These are phyloP conservation scores for Coemansia sp. DNA, from an alignment of 192 early-diverging fungal genomes.

Conservation along the genomic window DNA sequence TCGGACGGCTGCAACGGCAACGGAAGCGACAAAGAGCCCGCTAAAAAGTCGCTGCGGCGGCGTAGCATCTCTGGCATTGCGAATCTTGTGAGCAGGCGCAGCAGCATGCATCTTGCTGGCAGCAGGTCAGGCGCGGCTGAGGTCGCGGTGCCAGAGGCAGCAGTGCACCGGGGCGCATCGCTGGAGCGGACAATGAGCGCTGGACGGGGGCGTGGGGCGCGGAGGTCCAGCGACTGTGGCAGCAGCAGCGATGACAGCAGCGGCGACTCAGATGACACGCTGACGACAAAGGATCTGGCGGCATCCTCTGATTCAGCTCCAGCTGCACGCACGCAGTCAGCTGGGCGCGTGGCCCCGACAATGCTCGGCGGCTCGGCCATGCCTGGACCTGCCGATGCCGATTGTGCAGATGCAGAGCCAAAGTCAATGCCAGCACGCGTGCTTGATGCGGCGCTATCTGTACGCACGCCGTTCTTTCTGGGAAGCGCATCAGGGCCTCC, in stretches of 20 bases:
- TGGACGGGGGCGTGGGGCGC: conserved; percentile 7
- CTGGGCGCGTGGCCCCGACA: conserved; percentile 8
- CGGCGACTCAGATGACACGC: conserved; percentile 47
- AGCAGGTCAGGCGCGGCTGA: background rate
- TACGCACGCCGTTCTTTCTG: conserved; percentile 6
- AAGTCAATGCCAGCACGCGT: background rate
- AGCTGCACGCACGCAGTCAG: conserved; percentile 9
- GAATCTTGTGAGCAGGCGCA: conserved; percentile 26
- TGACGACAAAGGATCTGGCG: conserved; percentile 17
- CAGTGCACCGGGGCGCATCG: background rate
- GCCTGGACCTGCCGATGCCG: conserved; percentile 1
- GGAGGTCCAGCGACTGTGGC: conserved; percentile 11
- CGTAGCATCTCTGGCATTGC: conserved; percentile 43
- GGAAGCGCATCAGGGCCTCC: background rate
- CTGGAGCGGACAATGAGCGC: conserved; percentile 1
- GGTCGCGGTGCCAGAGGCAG: conserved; percentile 2
- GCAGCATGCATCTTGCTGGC: conserved; percentile 10
- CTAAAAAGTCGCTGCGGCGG: conserved; percentile 13
- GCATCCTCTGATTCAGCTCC: background rate
- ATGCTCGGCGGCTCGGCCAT: conserved; percentile 1
- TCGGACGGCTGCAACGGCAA: no score
- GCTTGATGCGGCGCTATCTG: background rate
- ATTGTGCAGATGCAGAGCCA: conserved; percentile 7
- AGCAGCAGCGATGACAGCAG: conserved; percentile 33
- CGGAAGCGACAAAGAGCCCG: background rate